Evolutionary conservation across 2,329 filamentous ascomycete species (phyloP), one percentile per base, ranked within the genome.

Genomic region (Periglandula ipomoeae): DNA sequence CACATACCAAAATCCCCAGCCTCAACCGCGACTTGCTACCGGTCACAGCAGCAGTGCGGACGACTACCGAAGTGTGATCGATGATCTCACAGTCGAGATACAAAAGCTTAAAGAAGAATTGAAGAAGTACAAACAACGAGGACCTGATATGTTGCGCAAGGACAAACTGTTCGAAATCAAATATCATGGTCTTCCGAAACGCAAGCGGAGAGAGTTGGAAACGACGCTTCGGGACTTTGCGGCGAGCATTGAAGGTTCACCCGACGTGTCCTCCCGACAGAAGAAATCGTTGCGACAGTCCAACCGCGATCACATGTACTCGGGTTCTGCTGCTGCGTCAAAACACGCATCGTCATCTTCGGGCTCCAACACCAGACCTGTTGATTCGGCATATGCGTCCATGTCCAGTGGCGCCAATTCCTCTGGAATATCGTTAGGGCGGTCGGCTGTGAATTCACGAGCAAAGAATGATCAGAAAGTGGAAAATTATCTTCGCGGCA

Each of bases 141-240:
- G 84, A 2, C 79, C 81, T 17, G 75, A 82, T 38, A 78, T 84
- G 53, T 66, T 90, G 44, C 77, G 82, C 30, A 80, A 83, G 42
- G 87, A 94, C 26, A 89, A 87, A 60, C 66, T 94, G 0, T 91
- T 95, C 56, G 89, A 94, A 61, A 81, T 95, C 52, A 84, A 87
- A 56, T 77, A 90, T 26, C 87, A 93, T 56, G 81, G 84, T 0
- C 65, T 94, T 37, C 78, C 85, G 0, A 74, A 79, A 42, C 74
- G 79, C 44, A 90, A 89, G 68, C 89, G 85, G 64, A 75, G 81
- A 50, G 87, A 93, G 54, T 65, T 94, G 19, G 87, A 94, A 60
- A 78, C 82, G 6, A 81, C 82, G 0, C 66, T 95, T 9, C 78
- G 82, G 48, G 80, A 82, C 44, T 90, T 91, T 55, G 82, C 84